Conservation (phyloP, 805 yeast species). For the Ogataea pini region DNA sequence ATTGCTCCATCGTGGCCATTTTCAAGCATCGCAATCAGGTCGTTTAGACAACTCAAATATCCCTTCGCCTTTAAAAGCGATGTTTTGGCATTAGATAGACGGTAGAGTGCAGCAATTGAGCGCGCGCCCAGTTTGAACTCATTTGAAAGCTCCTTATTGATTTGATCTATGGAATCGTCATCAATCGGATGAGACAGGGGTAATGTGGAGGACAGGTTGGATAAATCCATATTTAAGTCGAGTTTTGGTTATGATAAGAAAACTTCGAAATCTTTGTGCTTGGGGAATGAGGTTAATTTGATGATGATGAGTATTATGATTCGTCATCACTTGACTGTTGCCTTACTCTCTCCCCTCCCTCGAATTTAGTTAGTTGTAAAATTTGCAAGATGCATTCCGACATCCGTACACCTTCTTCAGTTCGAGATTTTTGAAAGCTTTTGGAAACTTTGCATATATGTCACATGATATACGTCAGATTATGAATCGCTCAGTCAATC, state of each 20-base stretch:
- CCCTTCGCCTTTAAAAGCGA: slow-evolving; percentile 54
- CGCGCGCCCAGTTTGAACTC: slow-evolving; percentile 74
- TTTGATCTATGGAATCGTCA: slow-evolving; percentile 46
- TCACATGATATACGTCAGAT: no score
- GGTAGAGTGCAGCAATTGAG: slow-evolving; percentile 65
- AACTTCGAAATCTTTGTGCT: no score
- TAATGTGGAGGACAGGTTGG: slow-evolving; percentile 55
- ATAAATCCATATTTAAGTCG: slow-evolving; percentile 52
- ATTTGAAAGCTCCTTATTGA: slow-evolving; percentile 54
- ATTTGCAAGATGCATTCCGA: slow-evolving; percentile 1
- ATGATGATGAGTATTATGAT: background rate
- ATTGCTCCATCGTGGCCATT: slow-evolving; percentile 15
- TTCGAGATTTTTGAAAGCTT: no score
- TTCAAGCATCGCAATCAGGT: slow-evolving; percentile 37
- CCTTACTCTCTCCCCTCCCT: background rate
- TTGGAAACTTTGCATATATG: no score
- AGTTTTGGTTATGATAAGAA: background rate
- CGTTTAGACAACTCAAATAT: slow-evolving; percentile 61
- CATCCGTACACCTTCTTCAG: no score
- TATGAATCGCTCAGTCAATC: no score
- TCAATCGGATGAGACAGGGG: slow-evolving; percentile 54
- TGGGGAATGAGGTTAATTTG: background rate
- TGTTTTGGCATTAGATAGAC: slow-evolving; percentile 56
- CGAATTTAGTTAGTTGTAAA: background rate
- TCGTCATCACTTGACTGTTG: background rate